Evolutionary conservation across 129 eudicot genomes (phyloP).

Genomic region (Flaveria robusta): DNA sequence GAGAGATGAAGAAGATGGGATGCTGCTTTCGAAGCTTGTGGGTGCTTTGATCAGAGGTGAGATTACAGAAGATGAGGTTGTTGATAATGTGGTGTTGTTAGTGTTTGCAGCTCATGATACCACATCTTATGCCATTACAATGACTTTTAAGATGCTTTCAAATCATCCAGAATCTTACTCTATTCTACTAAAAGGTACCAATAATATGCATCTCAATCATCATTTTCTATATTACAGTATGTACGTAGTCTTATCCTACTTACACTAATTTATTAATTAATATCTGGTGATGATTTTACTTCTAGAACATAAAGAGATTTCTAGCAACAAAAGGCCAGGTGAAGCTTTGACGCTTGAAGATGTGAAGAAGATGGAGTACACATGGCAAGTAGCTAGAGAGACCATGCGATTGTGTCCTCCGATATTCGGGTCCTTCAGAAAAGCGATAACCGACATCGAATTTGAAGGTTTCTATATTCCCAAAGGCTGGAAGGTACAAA

Average conservation of each 20-base stretch:
- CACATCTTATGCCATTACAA: constrained; percentile 87
- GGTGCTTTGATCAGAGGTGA: constrained; percentile 68
- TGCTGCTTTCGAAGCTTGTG: constrained; percentile 54
- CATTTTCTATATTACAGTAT: background rate
- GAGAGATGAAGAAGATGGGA: constrained; percentile 34
- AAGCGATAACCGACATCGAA: constrained; percentile 59
- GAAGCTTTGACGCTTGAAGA: constrained; percentile 24
- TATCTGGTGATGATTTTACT: background rate
- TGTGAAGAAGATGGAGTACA: constrained; percentile 37
- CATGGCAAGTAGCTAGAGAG: constrained; percentile 59
- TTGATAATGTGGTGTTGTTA: constrained; percentile 72
- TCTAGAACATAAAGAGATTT: constrained; percentile 64
- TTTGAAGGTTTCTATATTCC: constrained; percentile 35
- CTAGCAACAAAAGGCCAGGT: constrained; percentile 41
- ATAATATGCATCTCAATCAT: constrained; percentile 44
- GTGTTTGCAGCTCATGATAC: constrained; percentile 95
- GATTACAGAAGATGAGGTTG: constrained; percentile 72
- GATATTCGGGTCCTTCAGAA: constrained; percentile 74
- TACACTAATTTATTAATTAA: background rate
- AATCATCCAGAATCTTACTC: constrained; percentile 61
- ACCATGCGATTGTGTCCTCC: constrained; percentile 80
- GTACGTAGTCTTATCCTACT: background rate
- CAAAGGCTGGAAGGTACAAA: constrained; percentile 38
- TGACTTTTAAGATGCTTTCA: constrained; percentile 76
- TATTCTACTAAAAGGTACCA: constrained; percentile 60